Evolutionary conservation across 345 rosid species (phyloP).

Genomic region (Moringa oleifera): DNA sequence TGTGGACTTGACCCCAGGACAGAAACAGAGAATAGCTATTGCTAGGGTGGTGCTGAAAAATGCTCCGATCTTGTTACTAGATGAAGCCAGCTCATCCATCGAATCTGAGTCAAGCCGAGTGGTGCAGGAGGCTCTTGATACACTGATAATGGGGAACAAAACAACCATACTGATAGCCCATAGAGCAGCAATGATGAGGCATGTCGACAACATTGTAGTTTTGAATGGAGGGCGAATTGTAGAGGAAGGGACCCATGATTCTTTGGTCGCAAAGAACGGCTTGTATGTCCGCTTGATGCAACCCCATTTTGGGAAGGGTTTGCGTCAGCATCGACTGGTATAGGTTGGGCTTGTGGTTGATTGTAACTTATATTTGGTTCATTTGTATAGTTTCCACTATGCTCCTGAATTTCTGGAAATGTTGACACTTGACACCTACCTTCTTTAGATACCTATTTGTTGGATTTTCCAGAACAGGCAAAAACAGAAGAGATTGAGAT

Average conservation of each 20-base stretch:
- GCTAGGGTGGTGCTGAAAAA: conserved; percentile 94
- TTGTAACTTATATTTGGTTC: conserved; percentile 18
- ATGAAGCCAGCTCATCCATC: conserved; percentile 94
- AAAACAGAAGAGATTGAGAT: conserved; percentile 15
- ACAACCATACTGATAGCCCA: conserved; percentile 93
- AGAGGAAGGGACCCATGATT: conserved; percentile 92
- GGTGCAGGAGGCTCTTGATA: conserved; percentile 94
- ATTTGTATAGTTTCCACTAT: conserved; percentile 23
- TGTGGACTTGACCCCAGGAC: conserved; percentile 96
- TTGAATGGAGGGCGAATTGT: conserved; percentile 96
- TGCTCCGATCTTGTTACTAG: conserved; percentile 85
- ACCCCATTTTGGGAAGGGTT: conserved; percentile 92
- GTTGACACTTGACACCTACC: neutral
- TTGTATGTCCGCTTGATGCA: conserved; percentile 95
- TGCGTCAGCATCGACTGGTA: conserved; percentile 81
- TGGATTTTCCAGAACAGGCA: conserved; percentile 10
- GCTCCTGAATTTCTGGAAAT: conserved; percentile 17
- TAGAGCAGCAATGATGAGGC: conserved; percentile 96
- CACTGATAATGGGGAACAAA: conserved; percentile 93
- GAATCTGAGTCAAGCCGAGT: conserved; percentile 99
- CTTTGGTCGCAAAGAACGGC: conserved; percentile 77
- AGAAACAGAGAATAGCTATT: conserved; percentile 94
- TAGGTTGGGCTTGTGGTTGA: conserved; percentile 28
- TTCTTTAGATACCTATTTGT: conserved; percentile 3
- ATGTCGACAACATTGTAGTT: conserved; percentile 94